Percentiles rank a stretch among this genome's conserved stretches.
Evolutionary conservation across 148 eudicot genomes (phyloP).

Genomic region (Vaccinium corymbosum): DNA sequence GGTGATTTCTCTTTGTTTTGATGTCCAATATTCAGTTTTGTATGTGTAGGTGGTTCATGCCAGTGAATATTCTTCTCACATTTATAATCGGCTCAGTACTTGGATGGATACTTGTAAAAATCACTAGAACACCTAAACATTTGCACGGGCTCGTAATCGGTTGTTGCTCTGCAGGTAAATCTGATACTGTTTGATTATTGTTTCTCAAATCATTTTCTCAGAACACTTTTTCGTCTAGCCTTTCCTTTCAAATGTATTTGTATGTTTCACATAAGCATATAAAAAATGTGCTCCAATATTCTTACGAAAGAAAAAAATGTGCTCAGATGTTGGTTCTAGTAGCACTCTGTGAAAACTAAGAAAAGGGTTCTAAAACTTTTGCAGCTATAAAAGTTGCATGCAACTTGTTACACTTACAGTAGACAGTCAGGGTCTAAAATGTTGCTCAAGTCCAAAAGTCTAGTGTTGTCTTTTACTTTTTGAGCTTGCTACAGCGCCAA

Average conservation of each 20-base stretch:
- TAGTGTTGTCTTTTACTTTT: no score
- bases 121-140: slow-evolving; percentile 45
- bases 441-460: no score
- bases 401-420: no score
- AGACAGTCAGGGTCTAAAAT: no score
- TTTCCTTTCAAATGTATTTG: background rate
- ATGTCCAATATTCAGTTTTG: background rate
- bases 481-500: background rate
- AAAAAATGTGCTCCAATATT: no score
- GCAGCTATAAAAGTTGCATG: no score
- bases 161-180: slow-evolving; percentile 56
- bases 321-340: no score
- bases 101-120: slow-evolving; percentile 54
- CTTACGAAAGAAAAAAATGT: background rate
- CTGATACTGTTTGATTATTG: background rate
- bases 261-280: background rate
- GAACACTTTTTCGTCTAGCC: no score
- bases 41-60: slow-evolving; percentile 62
- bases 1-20: background rate
- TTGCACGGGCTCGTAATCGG: slow-evolving; percentile 54
- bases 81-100: slow-evolving; percentile 53
- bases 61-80: slow-evolving; percentile 55
- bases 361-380: no score
- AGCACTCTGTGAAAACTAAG: no score
- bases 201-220: background rate